phyloP scores from a whole-genome alignment of 257 asterid species.

The Solanum peruvianum region DNA sequence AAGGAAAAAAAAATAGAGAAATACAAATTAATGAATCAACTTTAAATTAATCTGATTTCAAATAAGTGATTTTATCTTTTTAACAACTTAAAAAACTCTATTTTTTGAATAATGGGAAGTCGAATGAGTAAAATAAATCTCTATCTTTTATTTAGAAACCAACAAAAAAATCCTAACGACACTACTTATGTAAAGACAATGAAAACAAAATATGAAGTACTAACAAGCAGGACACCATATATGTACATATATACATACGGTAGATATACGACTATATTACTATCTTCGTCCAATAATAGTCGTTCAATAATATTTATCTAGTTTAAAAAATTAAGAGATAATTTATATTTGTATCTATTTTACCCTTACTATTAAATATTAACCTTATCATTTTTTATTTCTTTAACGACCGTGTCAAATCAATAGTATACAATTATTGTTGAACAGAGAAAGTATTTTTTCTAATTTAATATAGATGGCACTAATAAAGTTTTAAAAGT shows the following conservation, averaged over 20 bases:
- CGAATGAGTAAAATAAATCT: background rate
- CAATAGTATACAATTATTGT: too few species aligned
- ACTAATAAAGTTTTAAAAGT: too few species aligned
- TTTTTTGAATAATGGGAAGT: background rate
- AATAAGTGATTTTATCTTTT: background rate
- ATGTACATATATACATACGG: background rate
- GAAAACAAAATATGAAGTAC: background rate
- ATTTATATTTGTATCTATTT: too few species aligned
- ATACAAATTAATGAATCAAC: background rate
- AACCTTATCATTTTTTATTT: too few species aligned
- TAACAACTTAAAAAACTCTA: background rate
- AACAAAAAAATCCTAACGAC: background rate
- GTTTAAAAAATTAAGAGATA: too few species aligned
- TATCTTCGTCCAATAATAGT: too few species aligned
- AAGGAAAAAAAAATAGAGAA: too few species aligned
- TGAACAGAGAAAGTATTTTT: too few species aligned
- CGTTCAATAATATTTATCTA: rapidly evolving
- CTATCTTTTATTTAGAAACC: background rate
- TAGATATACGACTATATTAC: background rate
- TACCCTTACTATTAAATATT: too few species aligned
- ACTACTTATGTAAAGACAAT: background rate
- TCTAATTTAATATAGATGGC: too few species aligned
- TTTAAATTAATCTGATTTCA: too few species aligned
- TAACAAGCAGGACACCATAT: background rate
- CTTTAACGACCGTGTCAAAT: too few species aligned